Evolutionary conservation across 1,284 basidiomycete species (phyloP).

Genomic region (Malassezia arunalokei): DNA sequence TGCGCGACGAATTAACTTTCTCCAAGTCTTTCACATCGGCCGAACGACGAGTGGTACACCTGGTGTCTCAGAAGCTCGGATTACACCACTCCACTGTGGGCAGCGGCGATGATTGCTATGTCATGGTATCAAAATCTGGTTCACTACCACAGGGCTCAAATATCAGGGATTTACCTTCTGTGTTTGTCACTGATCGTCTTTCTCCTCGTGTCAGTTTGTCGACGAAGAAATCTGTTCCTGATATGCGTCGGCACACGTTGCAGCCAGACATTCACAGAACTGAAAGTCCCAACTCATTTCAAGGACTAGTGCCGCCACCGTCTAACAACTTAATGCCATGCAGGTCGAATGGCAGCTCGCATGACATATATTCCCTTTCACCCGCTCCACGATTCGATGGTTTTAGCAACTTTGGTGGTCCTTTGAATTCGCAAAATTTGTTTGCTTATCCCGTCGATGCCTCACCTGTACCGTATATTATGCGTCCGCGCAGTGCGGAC

Average conservation of each 20-base stretch:
- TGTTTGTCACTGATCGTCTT: neutral
- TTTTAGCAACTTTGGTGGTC: slow-evolving; percentile 17
- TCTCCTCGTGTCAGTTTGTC: slow-evolving; percentile 17
- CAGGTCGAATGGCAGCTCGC: slow-evolving; percentile 28
- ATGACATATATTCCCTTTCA: slow-evolving; percentile 46
- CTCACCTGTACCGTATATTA: slow-evolving; percentile 26
- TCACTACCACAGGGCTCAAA: slow-evolving; percentile 3
- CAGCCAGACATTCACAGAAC: neutral
- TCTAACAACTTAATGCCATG: slow-evolving; percentile 2
- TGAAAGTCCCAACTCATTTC: neutral
- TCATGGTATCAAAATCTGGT: slow-evolving; percentile 57
- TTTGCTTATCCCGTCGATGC: slow-evolving; percentile 37
- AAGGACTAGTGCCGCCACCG: neutral
- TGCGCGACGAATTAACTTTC: slow-evolving; percentile 94
- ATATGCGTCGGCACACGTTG: slow-evolving; percentile 29
- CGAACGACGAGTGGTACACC: slow-evolving; percentile 82
- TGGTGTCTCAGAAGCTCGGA: slow-evolving; percentile 87
- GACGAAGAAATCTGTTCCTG: slow-evolving; percentile 41
- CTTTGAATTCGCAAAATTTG: slow-evolving; percentile 14
- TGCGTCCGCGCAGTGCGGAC: slow-evolving; percentile 9
- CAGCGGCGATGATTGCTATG: slow-evolving; percentile 80
- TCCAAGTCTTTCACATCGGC: slow-evolving; percentile 70
- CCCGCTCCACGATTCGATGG: slow-evolving; percentile 23
- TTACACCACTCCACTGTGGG: slow-evolving; percentile 88
- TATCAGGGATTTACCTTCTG: neutral